A percentile compares a stretch with the other conserved stretches of the same genome.
phyloP scores from a whole-genome alignment of 805 yeast genomes.

The Monosporozyma yasuniensis region DNA sequence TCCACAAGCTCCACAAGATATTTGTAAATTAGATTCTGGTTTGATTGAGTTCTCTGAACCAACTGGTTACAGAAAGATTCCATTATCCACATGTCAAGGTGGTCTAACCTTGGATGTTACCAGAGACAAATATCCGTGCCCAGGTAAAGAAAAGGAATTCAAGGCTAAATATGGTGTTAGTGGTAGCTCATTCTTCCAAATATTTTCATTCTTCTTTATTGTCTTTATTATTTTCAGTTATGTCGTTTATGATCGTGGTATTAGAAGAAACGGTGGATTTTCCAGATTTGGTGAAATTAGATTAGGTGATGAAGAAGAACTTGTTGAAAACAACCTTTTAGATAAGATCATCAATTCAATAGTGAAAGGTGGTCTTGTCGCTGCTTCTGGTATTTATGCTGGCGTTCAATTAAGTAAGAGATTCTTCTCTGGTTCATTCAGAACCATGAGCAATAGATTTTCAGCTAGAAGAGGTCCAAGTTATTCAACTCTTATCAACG shows the following conservation, averaged over 20 bases:
- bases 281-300: slow-evolving; percentile 77
- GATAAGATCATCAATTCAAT: slow-evolving; percentile 52
- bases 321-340: slow-evolving; percentile 51
- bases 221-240: slow-evolving; percentile 47
- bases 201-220: slow-evolving; percentile 48
- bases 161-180: slow-evolving; percentile 43
- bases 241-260: slow-evolving; percentile 74
- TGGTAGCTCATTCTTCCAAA: slow-evolving; percentile 44
- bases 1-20: slow-evolving; percentile 54
- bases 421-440: slow-evolving; percentile 7
- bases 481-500: slow-evolving; percentile 26
- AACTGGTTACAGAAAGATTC: slow-evolving; percentile 85
- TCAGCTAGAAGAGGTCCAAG: slow-evolving; percentile 27
- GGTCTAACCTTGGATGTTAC: slow-evolving; percentile 61
- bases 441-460: slow-evolving; percentile 19
- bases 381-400: slow-evolving; percentile 33
- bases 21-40: slow-evolving; percentile 46
- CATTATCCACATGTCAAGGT: slow-evolving; percentile 76
- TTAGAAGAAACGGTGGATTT: slow-evolving; percentile 70
- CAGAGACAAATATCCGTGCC: slow-evolving; percentile 65
- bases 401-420: slow-evolving; percentile 15
- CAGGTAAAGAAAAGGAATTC: slow-evolving; percentile 71
- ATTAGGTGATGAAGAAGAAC: slow-evolving; percentile 59
- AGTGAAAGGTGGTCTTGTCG: slow-evolving; percentile 48
- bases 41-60: slow-evolving; percentile 71